These are phyloP conservation scores for Euphrasia arctica DNA, from an alignment of 305 asterid genomes.

Conservation along the genomic window DNA sequence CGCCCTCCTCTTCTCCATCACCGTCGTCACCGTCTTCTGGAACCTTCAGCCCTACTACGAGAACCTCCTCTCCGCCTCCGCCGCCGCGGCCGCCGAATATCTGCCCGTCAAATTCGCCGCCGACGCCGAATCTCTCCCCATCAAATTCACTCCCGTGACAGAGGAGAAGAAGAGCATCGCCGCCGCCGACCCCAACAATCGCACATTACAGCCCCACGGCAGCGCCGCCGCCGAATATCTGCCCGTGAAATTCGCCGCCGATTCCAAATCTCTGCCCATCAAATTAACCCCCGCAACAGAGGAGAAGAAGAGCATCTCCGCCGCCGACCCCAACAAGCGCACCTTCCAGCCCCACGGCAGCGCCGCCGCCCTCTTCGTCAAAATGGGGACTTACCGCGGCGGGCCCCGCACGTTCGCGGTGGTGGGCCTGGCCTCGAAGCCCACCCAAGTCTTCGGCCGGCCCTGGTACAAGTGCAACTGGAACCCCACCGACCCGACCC, in stretches of 20 bases:
- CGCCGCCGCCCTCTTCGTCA: slow-evolving; percentile 66
- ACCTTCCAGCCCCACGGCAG: slow-evolving; percentile 47
- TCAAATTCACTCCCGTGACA: slow-evolving; percentile 11
- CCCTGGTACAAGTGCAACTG: slow-evolving; percentile 70
- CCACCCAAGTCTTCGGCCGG: slow-evolving; percentile 48
- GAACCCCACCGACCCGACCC: slow-evolving; percentile 38
- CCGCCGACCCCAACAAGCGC: slow-evolving; percentile 52
- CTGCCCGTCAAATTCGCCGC: slow-evolving; percentile 22
- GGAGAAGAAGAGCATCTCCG: slow-evolving; percentile 24
- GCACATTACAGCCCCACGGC: too few relatives aligned
- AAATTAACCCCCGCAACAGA: slow-evolving; percentile 12
- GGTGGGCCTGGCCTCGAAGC: slow-evolving; percentile 62
- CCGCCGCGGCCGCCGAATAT: slow-evolving; percentile 15
- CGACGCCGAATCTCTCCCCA: neutral
- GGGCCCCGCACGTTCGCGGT: slow-evolving; percentile 58
- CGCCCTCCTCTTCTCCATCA: slow-evolving; percentile 51
- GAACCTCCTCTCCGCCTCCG: slow-evolving; percentile 36
- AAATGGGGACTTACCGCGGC: slow-evolving; percentile 76
- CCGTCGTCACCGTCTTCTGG: slow-evolving; percentile 46
- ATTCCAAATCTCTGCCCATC: slow-evolving; percentile 23
- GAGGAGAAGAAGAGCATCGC: slow-evolving; percentile 26
- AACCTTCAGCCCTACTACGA: slow-evolving; percentile 60
- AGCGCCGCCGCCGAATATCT: slow-evolving; percentile 47
- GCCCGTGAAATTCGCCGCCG: neutral
- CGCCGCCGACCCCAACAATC: slow-evolving; percentile 32